A percentile compares a stretch with the other conserved stretches of the same genome.
These are phyloP conservation scores for Gossypium lobatum DNA, from an alignment of 441 rosid genomes.

Conservation along the genomic window DNA sequence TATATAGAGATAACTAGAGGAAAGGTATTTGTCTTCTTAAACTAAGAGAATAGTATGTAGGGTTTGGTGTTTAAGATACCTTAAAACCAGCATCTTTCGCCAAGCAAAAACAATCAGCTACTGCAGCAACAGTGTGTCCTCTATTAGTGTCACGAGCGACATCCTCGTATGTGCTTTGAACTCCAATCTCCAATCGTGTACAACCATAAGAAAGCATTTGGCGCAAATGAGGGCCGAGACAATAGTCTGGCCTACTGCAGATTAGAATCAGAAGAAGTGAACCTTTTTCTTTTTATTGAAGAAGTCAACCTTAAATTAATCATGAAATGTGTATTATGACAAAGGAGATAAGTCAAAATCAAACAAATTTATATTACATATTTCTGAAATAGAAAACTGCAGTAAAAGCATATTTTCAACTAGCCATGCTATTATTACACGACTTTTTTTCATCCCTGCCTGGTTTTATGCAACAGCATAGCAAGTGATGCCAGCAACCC, in stretches of 20 bases:
- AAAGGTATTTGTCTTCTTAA: not conserved
- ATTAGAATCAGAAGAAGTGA: slow-evolving; percentile 14
- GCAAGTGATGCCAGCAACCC: not conserved
- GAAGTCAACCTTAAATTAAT: not conserved
- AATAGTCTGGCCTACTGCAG: slow-evolving; percentile 92
- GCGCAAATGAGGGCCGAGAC: slow-evolving; percentile 95
- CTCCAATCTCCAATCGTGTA: slow-evolving; percentile 96
- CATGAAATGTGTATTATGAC: not conserved
- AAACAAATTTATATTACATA: not conserved
- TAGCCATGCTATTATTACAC: too few species aligned
- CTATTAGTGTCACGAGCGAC: slow-evolving; percentile 96
- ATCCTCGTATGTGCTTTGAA: slow-evolving; percentile 98
- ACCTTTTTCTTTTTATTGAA: not conserved
- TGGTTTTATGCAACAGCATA: not conserved
- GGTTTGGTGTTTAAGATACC: slow-evolving; percentile 28
- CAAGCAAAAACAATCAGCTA: slow-evolving; percentile 95
- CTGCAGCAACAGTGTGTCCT: slow-evolving; percentile 98
- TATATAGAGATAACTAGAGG: not conserved
- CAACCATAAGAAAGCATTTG: slow-evolving; percentile 82
- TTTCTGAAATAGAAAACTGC: not conserved
- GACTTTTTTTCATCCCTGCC: not conserved
- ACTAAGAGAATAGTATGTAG: not conserved
- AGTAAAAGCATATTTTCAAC: not conserved
- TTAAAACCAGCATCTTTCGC: slow-evolving; percentile 99
- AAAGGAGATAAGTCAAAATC: not conserved